Evolutionary conservation across 148 eudicot genomes (phyloP).

Genomic region (Euryodendron excelsum): DNA sequence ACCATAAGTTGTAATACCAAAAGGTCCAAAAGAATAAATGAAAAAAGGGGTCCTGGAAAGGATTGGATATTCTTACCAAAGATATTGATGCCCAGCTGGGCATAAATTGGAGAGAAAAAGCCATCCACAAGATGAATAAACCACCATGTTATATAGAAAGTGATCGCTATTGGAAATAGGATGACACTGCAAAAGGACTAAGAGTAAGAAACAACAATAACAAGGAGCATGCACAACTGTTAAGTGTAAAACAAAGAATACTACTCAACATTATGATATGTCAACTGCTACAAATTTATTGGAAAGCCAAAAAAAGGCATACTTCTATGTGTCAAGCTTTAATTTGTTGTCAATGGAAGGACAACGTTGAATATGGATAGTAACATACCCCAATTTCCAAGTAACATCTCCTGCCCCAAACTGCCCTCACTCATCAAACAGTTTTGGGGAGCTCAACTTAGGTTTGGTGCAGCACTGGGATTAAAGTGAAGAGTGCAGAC

Average conservation of each 20-base stretch:
- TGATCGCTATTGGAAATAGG: conserved; percentile 36
- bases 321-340: not conserved
- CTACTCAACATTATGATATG: not conserved
- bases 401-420: not conserved
- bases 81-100: conserved; percentile 35
- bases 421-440: not conserved
- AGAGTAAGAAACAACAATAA: not conserved
- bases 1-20: not conserved
- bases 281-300: not conserved
- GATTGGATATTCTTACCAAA: conserved; percentile 31
- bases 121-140: conserved; percentile 39
- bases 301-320: conserved; percentile 1
- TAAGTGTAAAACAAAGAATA: not conserved
- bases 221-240: not conserved
- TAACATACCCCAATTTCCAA: not conserved
- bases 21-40: not conserved
- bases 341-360: not conserved
- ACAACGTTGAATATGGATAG: not conserved
- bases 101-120: conserved; percentile 39
- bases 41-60: not conserved
- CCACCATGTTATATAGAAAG: conserved; percentile 42
- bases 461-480: too few species aligned
- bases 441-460: not conserved
- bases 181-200: conserved; percentile 33
- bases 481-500: not conserved